Evolutionary conservation across 768 basidiomycete species (phyloP).

Genomic region (Suillus weaverae): DNA sequence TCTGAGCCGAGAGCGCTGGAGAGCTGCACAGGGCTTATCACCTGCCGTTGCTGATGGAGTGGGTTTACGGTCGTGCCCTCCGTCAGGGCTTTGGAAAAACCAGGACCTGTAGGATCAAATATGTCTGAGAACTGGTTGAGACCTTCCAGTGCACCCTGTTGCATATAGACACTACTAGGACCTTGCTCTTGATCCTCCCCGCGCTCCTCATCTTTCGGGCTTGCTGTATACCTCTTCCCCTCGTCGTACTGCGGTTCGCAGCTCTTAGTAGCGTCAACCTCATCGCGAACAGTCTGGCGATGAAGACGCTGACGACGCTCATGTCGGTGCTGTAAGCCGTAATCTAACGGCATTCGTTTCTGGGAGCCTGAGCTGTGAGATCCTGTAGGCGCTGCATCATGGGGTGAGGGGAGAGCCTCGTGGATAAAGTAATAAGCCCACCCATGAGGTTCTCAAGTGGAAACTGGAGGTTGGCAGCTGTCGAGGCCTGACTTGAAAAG

Average conservation of each 20-base stretch:
- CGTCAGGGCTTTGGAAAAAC: neutral
- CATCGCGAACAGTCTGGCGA: neutral
- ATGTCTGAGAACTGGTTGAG: neutral
- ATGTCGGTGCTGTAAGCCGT: neutral
- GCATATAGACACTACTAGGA: neutral
- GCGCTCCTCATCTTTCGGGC: neutral
- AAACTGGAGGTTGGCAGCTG: neutral
- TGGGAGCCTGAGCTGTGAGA: neutral
- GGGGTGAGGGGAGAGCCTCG: neutral
- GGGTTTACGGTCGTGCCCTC: neutral
- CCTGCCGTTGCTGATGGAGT: neutral
- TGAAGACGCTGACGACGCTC: neutral
- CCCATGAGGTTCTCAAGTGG: neutral
- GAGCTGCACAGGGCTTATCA: neutral
- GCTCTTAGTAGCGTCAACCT: neutral
- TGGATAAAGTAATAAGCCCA: neutral
- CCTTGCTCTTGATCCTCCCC: neutral
- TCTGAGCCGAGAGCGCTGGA: neutral
- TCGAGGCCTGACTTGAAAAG: neutral
- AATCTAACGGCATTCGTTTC: neutral
- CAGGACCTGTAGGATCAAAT: neutral
- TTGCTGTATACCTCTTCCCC: neutral
- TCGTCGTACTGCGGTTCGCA: neutral
- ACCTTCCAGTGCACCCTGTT: neutral
- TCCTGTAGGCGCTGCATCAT: neutral